Evolutionary conservation across 2,329 filamentous ascomycete species (phyloP), one percentile per base, ranked within the genome.

Genomic region (Penicillium sp.): DNA sequence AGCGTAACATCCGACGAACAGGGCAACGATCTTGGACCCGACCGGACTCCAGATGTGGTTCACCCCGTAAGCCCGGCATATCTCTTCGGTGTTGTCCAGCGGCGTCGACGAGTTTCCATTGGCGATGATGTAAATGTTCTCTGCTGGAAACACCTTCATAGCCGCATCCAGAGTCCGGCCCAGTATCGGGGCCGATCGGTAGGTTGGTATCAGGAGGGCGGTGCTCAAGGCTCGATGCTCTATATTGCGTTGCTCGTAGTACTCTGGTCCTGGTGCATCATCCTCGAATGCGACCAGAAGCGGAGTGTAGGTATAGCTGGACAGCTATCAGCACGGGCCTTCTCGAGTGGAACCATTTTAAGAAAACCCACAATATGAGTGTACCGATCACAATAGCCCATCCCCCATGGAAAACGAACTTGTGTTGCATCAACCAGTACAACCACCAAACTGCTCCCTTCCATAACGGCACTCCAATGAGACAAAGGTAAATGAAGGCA

Each of bases 21-120:
- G 79, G 0, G 82, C 82, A 5, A 82, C 77, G 46, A 83, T 81
- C 66, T 84, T 84, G 0, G 78, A 82, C 1, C 81, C 81, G 9
- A 83, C 75, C 0, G 81, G 81, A 6, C 75, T 77, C 82, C 82
- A 84, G 52, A 83, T 70, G 62, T 84, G 80, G 56, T 82, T 81
- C 15, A 83, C 81, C 11, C 79, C 79, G 49, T 79, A 82, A 1
- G 67, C 66, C 0, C 67, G 68, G 63, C 80, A 83, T 19, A 84
- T 72, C 3, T 80, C 77, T 59, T 81, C 81, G 0, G 82, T 84
- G 41, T 82, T 75, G 64, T 84, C 82, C 1, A 83, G 69, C 1
- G 82, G 81, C 0, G 73, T 78, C 1, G 77, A 73, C 17, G 76
- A 80, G 67, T 83, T 82, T 38, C 82, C 82, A 58, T 84, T 84